Evolutionary conservation across 1,284 basidiomycete genomes (phyloP).

Genomic region (Rhodotorula sp.): DNA sequence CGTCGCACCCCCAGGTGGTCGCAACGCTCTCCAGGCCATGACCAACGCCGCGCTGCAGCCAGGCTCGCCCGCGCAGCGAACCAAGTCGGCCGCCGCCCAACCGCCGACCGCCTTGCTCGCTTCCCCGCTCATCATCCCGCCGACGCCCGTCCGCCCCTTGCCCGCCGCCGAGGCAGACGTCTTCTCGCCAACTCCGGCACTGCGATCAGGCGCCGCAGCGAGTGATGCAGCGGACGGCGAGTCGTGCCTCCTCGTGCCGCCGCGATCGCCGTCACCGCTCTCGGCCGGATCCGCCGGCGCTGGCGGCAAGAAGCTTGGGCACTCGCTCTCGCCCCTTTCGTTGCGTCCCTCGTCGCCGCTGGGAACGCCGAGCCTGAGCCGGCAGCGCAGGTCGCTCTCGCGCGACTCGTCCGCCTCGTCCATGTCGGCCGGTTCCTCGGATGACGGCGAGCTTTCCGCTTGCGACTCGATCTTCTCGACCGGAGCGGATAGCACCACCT

Average conservation of each 20-base stretch:
- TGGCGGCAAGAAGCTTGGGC: slow-evolving; percentile 11
- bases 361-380: slow-evolving; percentile 17
- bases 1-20: slow-evolving; percentile 29
- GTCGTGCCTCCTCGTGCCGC: slow-evolving; percentile 27
- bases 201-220: neutral
- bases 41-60: slow-evolving; percentile 30
- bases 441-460: slow-evolving; percentile 28
- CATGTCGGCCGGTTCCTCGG: slow-evolving; percentile 7
- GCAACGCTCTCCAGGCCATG: slow-evolving; percentile 25
- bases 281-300: neutral
- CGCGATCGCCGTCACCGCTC: slow-evolving; percentile 31
- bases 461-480: slow-evolving; percentile 36
- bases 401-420: slow-evolving; percentile 34
- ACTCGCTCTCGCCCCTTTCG: slow-evolving; percentile 29
- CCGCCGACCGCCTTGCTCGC: slow-evolving; percentile 35
- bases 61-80: slow-evolving; percentile 23
- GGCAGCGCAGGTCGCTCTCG: slow-evolving; percentile 25
- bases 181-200: slow-evolving; percentile 32
- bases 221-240: neutral
- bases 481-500: slow-evolving; percentile 18
- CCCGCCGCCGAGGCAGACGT: slow-evolving; percentile 23
- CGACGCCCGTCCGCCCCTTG: slow-evolving; percentile 31
- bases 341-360: slow-evolving; percentile 30
- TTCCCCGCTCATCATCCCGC: slow-evolving; percentile 36
- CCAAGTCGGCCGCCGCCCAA: neutral